Percentiles rank a stretch among this genome's conserved stretches.
Conservation (phyloP, 345 rosid genomes). For the Raphanus sativus region DNA sequence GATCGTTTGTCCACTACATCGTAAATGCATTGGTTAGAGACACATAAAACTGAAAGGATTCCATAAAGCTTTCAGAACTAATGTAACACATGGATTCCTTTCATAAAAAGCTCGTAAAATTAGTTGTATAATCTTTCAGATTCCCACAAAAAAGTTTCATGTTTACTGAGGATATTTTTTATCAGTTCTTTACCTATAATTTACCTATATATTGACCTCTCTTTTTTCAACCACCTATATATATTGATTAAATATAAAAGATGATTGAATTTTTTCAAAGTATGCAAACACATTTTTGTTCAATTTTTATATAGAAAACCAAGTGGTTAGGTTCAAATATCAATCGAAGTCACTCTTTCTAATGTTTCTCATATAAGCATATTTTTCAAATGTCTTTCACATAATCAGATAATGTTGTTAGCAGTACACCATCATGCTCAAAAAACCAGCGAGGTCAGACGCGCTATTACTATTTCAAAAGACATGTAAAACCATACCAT, state of each 20-base stretch:
- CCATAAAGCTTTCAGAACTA: constrained; percentile 14
- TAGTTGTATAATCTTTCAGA: neutral
- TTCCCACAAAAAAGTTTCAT: neutral
- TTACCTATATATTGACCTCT: too few species aligned
- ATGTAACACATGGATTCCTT: neutral
- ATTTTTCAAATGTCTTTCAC: neutral
- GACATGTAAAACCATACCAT: neutral
- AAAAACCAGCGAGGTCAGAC: neutral
- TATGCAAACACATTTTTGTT: neutral
- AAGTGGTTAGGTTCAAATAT: too few species aligned
- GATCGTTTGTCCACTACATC: constrained; percentile 23
- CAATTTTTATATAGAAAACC: too few species aligned
- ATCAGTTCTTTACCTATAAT: neutral
- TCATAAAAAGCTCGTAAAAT: neutral
- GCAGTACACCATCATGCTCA: neutral
- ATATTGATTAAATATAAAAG: neutral
- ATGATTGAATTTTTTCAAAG: too few species aligned
- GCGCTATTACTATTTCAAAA: neutral
- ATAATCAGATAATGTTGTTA: neutral
- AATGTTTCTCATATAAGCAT: too few species aligned
- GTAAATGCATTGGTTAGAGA: constrained; percentile 22
- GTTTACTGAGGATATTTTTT: neutral
- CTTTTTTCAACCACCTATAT: too few species aligned
- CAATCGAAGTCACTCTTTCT: too few species aligned
- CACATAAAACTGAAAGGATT: constrained; percentile 11